Evolutionary conservation across 148 eudicot species (phyloP).

Genomic region (Fagopyrum homotropicum): DNA sequence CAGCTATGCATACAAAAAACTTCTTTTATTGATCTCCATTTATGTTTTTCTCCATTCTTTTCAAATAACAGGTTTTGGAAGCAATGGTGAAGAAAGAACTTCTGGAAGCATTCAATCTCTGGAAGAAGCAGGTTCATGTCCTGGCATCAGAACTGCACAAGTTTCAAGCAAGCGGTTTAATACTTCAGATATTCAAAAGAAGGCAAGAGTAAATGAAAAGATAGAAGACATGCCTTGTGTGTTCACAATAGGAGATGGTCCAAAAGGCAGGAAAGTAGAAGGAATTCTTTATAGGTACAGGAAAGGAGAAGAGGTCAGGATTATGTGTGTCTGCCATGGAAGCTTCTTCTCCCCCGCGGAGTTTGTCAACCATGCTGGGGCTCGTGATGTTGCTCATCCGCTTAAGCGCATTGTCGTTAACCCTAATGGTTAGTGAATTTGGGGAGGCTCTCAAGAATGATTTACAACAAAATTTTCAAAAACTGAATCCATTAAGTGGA

Average conservation of each 20-base stretch:
- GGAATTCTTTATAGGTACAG: constrained; percentile 47
- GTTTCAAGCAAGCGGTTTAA: constrained; percentile 20
- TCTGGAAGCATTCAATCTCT: too few relatives aligned
- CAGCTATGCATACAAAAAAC: neutral
- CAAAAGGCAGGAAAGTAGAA: constrained; percentile 35
- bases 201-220: constrained; percentile 20
- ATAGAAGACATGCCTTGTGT: constrained; percentile 22
- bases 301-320: constrained; percentile 50
- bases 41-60: neutral
- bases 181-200: constrained; percentile 17
- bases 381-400: constrained; percentile 47
- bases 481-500: neutral
- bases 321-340: constrained; percentile 67
- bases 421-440: constrained; percentile 14
- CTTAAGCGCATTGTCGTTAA: constrained; percentile 48
- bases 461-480: neutral
- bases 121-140: constrained; percentile 19
- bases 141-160: constrained; percentile 8
- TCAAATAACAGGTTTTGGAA: too few relatives aligned
- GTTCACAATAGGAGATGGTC: constrained; percentile 37
- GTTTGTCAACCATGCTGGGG: constrained; percentile 58
- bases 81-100: too few relatives aligned
- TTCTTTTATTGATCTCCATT: neutral
- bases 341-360: constrained; percentile 52
- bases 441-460: neutral